Evolutionary conservation across 306 rosid genomes (phyloP), one percentile per base, ranked within the genome.

Genomic region (cucumber (Cucumis sativus)): DNA sequence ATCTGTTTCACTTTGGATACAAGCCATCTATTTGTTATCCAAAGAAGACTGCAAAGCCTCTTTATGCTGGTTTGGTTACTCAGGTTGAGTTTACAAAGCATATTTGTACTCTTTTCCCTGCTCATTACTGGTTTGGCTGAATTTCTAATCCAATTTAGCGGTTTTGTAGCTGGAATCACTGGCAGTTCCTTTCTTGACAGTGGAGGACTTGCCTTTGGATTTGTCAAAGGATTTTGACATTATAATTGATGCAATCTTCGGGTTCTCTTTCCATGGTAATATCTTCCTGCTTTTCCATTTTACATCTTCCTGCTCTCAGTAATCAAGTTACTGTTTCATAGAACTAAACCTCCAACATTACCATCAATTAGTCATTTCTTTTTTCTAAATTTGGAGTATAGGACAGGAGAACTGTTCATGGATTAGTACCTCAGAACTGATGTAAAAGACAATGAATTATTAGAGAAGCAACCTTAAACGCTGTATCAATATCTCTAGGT

Each of bases 191-290:
- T 92, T 95, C 87, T 54, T 95, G 72, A 85, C 92, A 1, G 92
- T 88, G 80, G 97, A 95, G 78, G 96, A 92, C 84, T 85, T 92
- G 47, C 89, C 91, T 0, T 82, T 77, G 56, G 92, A 95, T 84
- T 84, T 89, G 76, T 85, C 97, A 39, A 82, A 85, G 79, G 89
- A 89, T 79, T 92, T 87, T 79, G 92, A 92, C 82, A 72, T 95
- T 81, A 75, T 92, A 83, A 75, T 90, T 7, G 97, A 92, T 87
- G 93, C 99, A 9, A 88, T 92, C 85, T 92, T 95, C 83, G 97
- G 99, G 65, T 95, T 95, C 93, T 95, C 97, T 16, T 95, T 89
- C 87, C 93, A 88, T 85, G 99, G 97, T 95, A 92, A 71, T 67
- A 64, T 49, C 66, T 78, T 65, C 58, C 45, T 60, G 58, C 41